phyloP scores from a whole-genome alignment of 495 filamentous ascomycete species.

The Penicillium desertorum region DNA sequence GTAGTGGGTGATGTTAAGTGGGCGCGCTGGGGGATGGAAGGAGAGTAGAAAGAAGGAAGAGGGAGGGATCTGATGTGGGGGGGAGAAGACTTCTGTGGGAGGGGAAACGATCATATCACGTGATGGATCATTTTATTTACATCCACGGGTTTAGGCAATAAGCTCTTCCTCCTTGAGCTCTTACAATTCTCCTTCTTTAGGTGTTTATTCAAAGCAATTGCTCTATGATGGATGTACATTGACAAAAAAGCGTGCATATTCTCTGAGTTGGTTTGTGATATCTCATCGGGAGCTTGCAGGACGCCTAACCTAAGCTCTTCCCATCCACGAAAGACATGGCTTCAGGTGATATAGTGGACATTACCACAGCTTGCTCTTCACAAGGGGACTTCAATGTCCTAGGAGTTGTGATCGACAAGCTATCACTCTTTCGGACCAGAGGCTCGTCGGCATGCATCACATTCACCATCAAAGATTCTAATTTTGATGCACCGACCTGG shows the following conservation, averaged over 20 bases:
- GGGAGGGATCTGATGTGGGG: conserved; percentile 25
- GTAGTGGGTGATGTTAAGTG: conserved; percentile 27
- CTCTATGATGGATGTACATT: conserved; percentile 10
- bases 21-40: conserved; percentile 33
- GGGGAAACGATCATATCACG: conserved; percentile 25
- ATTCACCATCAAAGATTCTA: conserved; percentile 50
- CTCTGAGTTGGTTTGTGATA: conserved; percentile 1
- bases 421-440: conserved; percentile 28
- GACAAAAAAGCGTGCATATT: not conserved
- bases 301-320: not conserved
- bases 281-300: conserved; percentile 6
- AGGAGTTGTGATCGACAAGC: conserved; percentile 50
- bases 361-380: conserved; percentile 37
- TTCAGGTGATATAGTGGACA: conserved; percentile 31
- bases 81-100: conserved; percentile 31
- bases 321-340: conserved; percentile 18
- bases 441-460: conserved; percentile 43
- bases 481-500: conserved; percentile 35
- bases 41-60: conserved; percentile 18
- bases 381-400: conserved; percentile 41
- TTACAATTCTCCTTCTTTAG: not conserved
- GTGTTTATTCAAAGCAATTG: not conserved
- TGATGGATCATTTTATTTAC: conserved; percentile 21
- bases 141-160: not conserved
- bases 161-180: not conserved